Evolutionary conservation across 2,329 filamentous ascomycete genomes (phyloP).

Genomic region (Colletotrichum gigasporum): DNA sequence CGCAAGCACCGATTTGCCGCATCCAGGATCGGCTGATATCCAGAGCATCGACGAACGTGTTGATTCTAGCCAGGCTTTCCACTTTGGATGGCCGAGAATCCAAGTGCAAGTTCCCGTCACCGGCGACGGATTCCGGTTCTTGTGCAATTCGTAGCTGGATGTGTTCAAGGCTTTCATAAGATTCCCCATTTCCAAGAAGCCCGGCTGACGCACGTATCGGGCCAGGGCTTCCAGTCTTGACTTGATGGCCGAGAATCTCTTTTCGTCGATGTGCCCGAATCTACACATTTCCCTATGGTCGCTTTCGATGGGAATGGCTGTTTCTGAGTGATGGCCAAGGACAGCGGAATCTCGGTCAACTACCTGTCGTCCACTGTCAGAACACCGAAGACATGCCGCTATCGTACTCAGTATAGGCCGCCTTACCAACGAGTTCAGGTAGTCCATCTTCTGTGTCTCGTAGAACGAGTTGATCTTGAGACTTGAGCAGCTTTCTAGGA

Average conservation of each 20-base stretch:
- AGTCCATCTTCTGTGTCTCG: slow-evolving; percentile 36
- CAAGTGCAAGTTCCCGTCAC: slow-evolving; percentile 32
- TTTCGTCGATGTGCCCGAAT: slow-evolving; percentile 13
- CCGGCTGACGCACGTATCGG: background rate
- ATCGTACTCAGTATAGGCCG: too few species aligned
- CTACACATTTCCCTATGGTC: slow-evolving; percentile 29
- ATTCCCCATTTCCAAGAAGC: background rate
- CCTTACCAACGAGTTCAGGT: background rate
- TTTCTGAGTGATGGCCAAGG: slow-evolving; percentile 8
- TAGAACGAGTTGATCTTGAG: slow-evolving; percentile 38
- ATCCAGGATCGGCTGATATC: slow-evolving; percentile 32
- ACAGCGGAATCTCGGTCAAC: slow-evolving; percentile 25
- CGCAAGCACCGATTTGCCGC: slow-evolving; percentile 30
- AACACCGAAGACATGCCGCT: background rate
- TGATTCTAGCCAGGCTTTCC: slow-evolving; percentile 1
- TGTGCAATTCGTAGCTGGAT: slow-evolving; percentile 23
- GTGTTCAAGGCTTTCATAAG: slow-evolving; percentile 5
- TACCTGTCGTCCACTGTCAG: slow-evolving; percentile 4
- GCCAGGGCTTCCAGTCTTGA: background rate
- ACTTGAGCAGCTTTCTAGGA: background rate
- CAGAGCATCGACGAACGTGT: slow-evolving; percentile 22
- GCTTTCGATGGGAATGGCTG: slow-evolving; percentile 8
- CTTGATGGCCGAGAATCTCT: background rate
- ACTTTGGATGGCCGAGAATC: slow-evolving; percentile 25
- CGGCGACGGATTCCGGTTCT: slow-evolving; percentile 23